Conservation (phyloP, 176 grass and related monocot genomes). For the Zoysia pacifica region DNA sequence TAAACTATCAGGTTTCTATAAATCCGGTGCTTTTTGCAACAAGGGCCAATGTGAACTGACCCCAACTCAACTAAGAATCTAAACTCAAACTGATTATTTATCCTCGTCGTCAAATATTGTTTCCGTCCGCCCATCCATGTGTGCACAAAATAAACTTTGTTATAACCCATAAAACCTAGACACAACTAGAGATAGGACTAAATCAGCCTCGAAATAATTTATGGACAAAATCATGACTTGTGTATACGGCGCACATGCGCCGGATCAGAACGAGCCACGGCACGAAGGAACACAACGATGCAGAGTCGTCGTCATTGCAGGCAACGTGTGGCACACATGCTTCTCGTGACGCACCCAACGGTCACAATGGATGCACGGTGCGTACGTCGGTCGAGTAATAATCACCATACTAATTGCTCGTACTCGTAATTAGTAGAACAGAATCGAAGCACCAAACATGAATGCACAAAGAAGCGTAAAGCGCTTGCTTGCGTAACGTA, state of each 20-base stretch:
- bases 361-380: conserved; percentile 5
- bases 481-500: neutral
- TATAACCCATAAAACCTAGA: neutral
- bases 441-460: neutral
- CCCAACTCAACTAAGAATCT: too few species aligned
- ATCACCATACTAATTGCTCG: neutral
- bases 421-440: neutral
- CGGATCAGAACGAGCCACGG: neutral
- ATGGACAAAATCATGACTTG: neutral
- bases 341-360: conserved; percentile 26
- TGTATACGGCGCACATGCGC: neutral
- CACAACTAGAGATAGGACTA: neutral
- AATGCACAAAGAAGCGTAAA: neutral
- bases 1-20: too few species aligned
- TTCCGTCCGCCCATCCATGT: neutral
- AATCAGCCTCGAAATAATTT: neutral
- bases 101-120: too few species aligned
- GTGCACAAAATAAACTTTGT: neutral
- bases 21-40: too few species aligned
- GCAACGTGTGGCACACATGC: neutral
- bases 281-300: neutral
- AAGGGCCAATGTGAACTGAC: too few species aligned
- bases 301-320: neutral
- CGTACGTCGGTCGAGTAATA: neutral
- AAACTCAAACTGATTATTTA: neutral